Conservation (phyloP, 2,329 filamentous ascomycete genomes). For the Chrysosporium queenslandicum region DNA sequence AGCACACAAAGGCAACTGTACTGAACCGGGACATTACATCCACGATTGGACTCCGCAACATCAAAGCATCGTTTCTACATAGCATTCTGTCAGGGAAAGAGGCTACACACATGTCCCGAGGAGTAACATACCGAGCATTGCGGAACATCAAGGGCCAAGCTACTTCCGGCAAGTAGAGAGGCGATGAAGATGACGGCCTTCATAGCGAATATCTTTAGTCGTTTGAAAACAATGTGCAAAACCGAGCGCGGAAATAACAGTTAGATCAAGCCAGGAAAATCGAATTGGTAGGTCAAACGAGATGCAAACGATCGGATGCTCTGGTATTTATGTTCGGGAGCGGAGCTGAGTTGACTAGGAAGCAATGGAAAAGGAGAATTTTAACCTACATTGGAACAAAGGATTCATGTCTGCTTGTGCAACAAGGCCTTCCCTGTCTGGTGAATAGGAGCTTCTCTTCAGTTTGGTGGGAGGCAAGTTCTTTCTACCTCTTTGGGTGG, state of each 20-base stretch:
- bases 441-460: too few species aligned
- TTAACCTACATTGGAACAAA: background rate
- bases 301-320: background rate
- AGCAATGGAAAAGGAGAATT: background rate
- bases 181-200: conserved; percentile 1
- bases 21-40: conserved; percentile 9
- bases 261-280: background rate
- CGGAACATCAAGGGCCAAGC: background rate
- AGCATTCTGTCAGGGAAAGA: background rate
- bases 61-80: conserved; percentile 9
- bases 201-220: background rate
- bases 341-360: background rate
- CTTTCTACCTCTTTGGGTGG: background rate
- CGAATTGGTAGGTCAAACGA: background rate
- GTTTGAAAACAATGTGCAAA: background rate
- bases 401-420: background rate
- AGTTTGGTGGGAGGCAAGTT: background rate
- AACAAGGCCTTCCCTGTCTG: background rate
- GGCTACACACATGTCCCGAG: too few species aligned
- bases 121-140: background rate
- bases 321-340: background rate
- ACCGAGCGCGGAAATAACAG: background rate
- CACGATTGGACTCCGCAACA: conserved; percentile 3
- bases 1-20: conserved; percentile 10
- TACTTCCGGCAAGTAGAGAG: background rate